phyloP scores from a whole-genome alignment of 176 grass and related monocot species.

The Dactylis glomerata region DNA sequence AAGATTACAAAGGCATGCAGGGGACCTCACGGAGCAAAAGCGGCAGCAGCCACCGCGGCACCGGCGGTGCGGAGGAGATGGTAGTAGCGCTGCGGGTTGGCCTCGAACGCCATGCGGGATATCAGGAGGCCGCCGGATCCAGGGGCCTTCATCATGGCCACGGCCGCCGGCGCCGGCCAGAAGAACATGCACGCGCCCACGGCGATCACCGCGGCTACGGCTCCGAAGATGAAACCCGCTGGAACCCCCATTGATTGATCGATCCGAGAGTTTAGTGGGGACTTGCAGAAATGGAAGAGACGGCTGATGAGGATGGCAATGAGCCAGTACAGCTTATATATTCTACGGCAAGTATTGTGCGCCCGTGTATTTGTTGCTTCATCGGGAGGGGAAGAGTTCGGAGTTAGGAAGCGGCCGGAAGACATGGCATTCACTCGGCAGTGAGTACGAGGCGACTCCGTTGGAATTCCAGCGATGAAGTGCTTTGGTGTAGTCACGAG shows the following conservation, averaged over 20 bases:
- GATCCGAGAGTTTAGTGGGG: not conserved
- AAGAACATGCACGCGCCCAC: conserved; percentile 1
- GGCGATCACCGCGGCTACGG: not conserved
- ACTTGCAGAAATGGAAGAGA: not conserved
- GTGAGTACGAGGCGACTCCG: not conserved
- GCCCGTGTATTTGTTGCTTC: not conserved
- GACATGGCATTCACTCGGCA: not conserved
- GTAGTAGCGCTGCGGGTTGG: conserved; percentile 20
- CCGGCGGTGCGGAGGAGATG: conserved; percentile 1
- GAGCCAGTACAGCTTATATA: not conserved
- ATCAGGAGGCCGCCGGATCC: not conserved
- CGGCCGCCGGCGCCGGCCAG: not conserved
- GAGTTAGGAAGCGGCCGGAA: not conserved
- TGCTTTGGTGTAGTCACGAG: not conserved
- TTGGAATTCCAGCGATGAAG: not conserved
- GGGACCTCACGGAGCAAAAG: not conserved
- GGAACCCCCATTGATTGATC: not conserved
- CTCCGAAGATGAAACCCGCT: not conserved
- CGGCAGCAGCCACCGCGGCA: not conserved
- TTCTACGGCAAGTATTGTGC: not conserved
- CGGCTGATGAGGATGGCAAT: not conserved
- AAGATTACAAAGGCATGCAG: not conserved
- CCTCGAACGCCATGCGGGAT: not conserved
- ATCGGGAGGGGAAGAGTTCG: not conserved
- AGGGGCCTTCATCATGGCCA: conserved; percentile 27